A percentile compares a stretch with the other conserved stretches of the same genome.
phyloP scores from a whole-genome alignment of 495 filamentous ascomycete species.

The Penicillium mononematosum region DNA sequence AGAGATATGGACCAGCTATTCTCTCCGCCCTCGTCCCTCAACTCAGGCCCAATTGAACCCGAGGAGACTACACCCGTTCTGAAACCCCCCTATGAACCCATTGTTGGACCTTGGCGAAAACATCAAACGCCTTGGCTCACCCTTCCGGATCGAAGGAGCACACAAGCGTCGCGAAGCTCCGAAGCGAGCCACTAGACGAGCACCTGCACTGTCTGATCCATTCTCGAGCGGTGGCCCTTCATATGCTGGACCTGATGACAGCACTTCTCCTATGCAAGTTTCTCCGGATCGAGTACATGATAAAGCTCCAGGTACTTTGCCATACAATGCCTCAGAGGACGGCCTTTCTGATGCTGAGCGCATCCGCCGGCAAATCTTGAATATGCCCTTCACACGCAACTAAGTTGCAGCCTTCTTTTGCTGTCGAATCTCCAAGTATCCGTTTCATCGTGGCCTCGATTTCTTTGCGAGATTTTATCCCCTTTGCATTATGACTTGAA shows the following conservation, averaged over 20 bases:
- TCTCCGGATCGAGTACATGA: conserved; percentile 22
- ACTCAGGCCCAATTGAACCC: conserved; percentile 33
- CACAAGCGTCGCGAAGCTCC: conserved; percentile 31
- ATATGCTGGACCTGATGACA: conserved; percentile 8
- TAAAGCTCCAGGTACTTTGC: conserved; percentile 22
- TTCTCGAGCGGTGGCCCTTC: conserved; percentile 34
- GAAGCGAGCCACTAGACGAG: conserved; percentile 33
- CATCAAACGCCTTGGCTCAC: conserved; percentile 52
- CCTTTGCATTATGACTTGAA: conserved; percentile 35
- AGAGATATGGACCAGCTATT: conserved; percentile 48
- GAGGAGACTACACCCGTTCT: conserved; percentile 27
- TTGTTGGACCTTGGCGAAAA: conserved; percentile 39
- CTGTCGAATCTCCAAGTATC: conserved; percentile 15
- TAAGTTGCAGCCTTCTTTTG: conserved; percentile 22
- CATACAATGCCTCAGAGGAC: conserved; percentile 40
- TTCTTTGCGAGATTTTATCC: conserved; percentile 22
- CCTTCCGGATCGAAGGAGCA: conserved; percentile 44
- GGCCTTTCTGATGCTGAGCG: conserved; percentile 50
- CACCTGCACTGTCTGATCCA: conserved; percentile 45
- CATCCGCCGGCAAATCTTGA: conserved; percentile 47
- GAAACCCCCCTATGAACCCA: conserved; percentile 30
- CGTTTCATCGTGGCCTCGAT: conserved; percentile 22
- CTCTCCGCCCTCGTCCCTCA: conserved; percentile 46
- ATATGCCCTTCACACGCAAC: conserved; percentile 38
- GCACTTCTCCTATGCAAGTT: conserved; percentile 20